Percentiles rank a stretch among this genome's conserved stretches.
Conservation (phyloP, 2,329 filamentous ascomycete genomes). For the Xylaria sp. region DNA sequence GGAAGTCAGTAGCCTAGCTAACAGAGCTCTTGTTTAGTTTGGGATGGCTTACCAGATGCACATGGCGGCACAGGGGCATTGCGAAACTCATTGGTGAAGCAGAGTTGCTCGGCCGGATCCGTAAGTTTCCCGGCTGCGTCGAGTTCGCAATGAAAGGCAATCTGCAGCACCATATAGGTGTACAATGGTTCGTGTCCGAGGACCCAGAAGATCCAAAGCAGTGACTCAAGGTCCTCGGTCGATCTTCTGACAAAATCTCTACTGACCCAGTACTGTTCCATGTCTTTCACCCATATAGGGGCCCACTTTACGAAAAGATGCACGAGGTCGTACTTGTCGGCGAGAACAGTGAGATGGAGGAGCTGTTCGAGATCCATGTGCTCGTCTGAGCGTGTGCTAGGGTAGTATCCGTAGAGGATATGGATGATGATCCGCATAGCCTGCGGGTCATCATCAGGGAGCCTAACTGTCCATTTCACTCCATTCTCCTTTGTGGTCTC, state of each 20-base stretch:
- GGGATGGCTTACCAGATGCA: slow-evolving; percentile 22
- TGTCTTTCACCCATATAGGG: slow-evolving; percentile 27
- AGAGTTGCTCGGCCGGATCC: slow-evolving; percentile 22
- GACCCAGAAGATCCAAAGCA: slow-evolving; percentile 36
- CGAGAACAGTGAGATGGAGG: slow-evolving; percentile 25
- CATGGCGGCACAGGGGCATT: slow-evolving; percentile 25
- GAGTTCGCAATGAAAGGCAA: slow-evolving; percentile 28
- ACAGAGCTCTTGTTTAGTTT: not conserved
- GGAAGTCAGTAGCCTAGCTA: slow-evolving; percentile 9
- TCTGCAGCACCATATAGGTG: slow-evolving; percentile 32
- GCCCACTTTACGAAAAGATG: slow-evolving; percentile 23
- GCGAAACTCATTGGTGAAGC: slow-evolving; percentile 25
- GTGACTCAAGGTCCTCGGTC: slow-evolving; percentile 28
- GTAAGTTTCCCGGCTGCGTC: slow-evolving; percentile 25
- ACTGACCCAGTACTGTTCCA: slow-evolving; percentile 29
- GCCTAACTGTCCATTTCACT: slow-evolving; percentile 21
- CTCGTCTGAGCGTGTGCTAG: not conserved
- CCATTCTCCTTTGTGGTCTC: not conserved
- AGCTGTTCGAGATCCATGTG: slow-evolving; percentile 26
- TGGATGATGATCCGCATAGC: slow-evolving; percentile 32
- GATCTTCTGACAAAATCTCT: slow-evolving; percentile 22
- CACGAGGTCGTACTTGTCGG: slow-evolving; percentile 35
- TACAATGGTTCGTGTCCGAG: slow-evolving; percentile 37
- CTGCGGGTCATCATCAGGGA: slow-evolving; percentile 32
- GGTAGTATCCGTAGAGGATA: slow-evolving; percentile 31